phyloP scores from a whole-genome alignment of 2,329 filamentous ascomycete species.

The Fusarium coicis region DNA sequence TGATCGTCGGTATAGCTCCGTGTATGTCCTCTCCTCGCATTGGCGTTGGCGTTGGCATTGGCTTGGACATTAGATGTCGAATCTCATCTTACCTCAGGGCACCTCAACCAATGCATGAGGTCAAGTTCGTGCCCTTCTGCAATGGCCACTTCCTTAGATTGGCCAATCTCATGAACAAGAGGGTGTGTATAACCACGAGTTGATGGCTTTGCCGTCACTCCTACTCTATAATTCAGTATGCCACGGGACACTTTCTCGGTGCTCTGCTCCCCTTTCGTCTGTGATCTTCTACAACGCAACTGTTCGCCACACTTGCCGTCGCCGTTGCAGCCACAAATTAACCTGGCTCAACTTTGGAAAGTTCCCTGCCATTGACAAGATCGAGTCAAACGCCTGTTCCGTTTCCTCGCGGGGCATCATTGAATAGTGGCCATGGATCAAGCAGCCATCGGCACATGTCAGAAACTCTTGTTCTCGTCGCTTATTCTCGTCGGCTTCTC shows the following conservation, averaged over 20 bases:
- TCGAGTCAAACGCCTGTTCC: slow-evolving; percentile 32
- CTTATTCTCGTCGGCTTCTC: not conserved
- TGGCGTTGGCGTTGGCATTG: not conserved
- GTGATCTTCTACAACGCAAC: slow-evolving; percentile 23
- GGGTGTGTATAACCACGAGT: slow-evolving; percentile 32
- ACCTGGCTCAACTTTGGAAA: not conserved
- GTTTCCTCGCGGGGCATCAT: slow-evolving; percentile 13
- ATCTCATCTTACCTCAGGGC: slow-evolving; percentile 13
- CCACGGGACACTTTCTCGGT: slow-evolving; percentile 37
- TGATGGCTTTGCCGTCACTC: slow-evolving; percentile 36
- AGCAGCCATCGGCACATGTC: slow-evolving; percentile 10
- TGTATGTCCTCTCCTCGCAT: slow-evolving; percentile 11
- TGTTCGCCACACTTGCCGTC: slow-evolving; percentile 34
- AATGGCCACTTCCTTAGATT: slow-evolving; percentile 26
- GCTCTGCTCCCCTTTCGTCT: slow-evolving; percentile 16
- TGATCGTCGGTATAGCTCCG: slow-evolving; percentile 38
- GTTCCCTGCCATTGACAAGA: slow-evolving; percentile 6
- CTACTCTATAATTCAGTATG: slow-evolving; percentile 26
- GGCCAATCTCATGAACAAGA: slow-evolving; percentile 18
- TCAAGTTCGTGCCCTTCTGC: slow-evolving; percentile 32
- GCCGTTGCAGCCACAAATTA: slow-evolving; percentile 33
- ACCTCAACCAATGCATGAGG: slow-evolving; percentile 31
- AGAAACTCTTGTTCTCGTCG: not conserved
- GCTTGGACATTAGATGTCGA: slow-evolving; percentile 6
- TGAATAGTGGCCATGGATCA: not conserved